Evolutionary conservation across 2,329 filamentous ascomycete species (phyloP).

Genomic region (Penicillium sp.): DNA sequence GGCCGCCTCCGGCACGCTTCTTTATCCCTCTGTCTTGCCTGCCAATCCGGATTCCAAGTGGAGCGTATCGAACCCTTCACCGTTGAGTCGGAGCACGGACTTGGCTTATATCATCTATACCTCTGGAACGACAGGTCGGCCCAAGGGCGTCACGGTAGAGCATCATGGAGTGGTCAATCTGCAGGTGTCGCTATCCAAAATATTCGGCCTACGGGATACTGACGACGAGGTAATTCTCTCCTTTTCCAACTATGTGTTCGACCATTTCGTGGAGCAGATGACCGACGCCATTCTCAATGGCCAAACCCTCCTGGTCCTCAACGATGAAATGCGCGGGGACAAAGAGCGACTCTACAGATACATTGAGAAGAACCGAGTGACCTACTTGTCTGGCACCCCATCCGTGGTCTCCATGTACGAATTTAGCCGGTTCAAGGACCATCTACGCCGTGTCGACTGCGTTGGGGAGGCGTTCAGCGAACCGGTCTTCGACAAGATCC

Average conservation of each 20-base stretch:
- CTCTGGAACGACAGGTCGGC: neutral
- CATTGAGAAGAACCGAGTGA: neutral
- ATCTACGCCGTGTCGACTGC: neutral
- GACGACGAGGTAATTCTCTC: neutral
- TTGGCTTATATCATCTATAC: neutral
- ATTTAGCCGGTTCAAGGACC: neutral
- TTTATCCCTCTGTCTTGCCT: neutral
- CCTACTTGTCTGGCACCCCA: neutral
- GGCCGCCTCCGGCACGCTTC: neutral
- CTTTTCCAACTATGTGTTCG: neutral
- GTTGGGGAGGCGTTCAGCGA: neutral
- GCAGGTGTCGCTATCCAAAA: neutral
- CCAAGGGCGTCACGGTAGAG: neutral
- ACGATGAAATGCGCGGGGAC: neutral
- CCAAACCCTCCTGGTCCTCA: neutral
- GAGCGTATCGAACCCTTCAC: neutral
- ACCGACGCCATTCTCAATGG: neutral
- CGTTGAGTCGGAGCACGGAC: neutral
- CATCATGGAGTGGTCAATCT: neutral
- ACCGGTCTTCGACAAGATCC: neutral
- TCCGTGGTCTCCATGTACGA: neutral
- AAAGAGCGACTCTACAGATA: neutral
- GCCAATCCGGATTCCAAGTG: neutral
- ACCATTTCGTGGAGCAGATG: neutral
- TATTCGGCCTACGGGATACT: neutral